Percentiles rank a stretch among this genome's conserved stretches.
Conservation (phyloP, 108 stramenopile genomes). For the Cafeteria roenbergensis region DNA sequence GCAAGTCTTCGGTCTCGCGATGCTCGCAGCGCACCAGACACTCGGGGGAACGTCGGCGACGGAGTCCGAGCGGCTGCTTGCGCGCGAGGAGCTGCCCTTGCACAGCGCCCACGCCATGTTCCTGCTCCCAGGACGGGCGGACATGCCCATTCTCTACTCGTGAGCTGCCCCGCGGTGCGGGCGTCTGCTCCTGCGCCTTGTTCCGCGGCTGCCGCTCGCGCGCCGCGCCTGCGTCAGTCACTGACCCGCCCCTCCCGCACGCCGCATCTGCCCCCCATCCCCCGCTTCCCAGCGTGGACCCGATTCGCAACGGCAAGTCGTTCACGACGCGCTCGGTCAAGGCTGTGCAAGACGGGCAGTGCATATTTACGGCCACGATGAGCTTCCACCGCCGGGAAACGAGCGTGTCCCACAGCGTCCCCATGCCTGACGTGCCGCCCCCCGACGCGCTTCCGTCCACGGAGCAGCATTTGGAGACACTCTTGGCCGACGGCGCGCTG, state of each 20-base stretch:
- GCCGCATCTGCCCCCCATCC: not conserved
- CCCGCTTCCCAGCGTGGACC: not conserved
- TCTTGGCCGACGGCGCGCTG: constrained; percentile 10
- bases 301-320: constrained; percentile 2
- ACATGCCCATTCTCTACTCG: constrained; percentile 18
- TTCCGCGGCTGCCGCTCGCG: too few relatives aligned
- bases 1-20: constrained; percentile 10
- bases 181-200: too few relatives aligned
- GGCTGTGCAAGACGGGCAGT: constrained; percentile 15
- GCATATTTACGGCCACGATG: constrained; percentile 10
- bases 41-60: constrained; percentile 3
- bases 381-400: constrained; percentile 9
- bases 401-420: constrained; percentile 1
- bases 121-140: constrained; percentile 7
- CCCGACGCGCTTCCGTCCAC: constrained; percentile 13
- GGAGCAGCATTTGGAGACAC: not conserved
- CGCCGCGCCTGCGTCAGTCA: too few relatives aligned
- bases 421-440: constrained; percentile 17
- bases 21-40: not conserved
- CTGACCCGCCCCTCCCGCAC: not conserved
- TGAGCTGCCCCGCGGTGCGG: too few relatives aligned
- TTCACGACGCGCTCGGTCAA: constrained; percentile 18
- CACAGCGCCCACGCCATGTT: constrained; percentile 25
- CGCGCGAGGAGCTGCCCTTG: not conserved
- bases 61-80: not conserved